Evolutionary conservation across 1,284 basidiomycete species (phyloP), one percentile per base, ranked within the genome.

Genomic region (Papiliotrema nemorosa): DNA sequence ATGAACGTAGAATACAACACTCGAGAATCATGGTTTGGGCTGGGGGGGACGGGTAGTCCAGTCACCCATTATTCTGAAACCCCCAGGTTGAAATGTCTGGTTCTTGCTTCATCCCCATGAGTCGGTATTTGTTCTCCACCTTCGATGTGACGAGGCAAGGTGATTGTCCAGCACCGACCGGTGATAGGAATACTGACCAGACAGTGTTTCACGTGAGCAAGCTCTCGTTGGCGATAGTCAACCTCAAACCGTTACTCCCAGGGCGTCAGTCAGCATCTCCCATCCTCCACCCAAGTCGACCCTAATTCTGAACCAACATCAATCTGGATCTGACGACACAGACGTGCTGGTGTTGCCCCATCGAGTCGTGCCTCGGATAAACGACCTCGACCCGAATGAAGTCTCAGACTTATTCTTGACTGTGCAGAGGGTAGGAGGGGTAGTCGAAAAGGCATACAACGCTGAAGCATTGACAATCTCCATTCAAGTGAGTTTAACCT

Each of bases 241-340:
- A 96, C 70, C 81, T 94, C 56, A 94, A 91, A 65, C 91, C 92
- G 1, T 84, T 96, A 57, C 84, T 94, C 10, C 90, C 90, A 21
- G 91, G 91, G 39, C 90, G 90, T 93, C 70, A 76, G 90, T 80
- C 4, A 14, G 10, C n/a, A n/a, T n/a, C 25, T 35, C 34, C 9
- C 29, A 24, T 18, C 44, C n/a, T 51, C 43, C 10, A n/a, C 24
- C 14, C 36, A 12, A 13, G 21, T 24, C 12, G 6, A 44, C 39
- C 16, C 41, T 26, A 18, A 24, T 29, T 16, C 34, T 6, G n/a
- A n/a, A n/a, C n/a, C n/a, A n/a, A n/a, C n/a, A 18, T 16, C n/a
- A 3, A 22, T 25, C 26, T n/a, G 44, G 35, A 34, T 25, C 47
- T 48, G 37, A 42, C 37, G 14, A n/a, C 24, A 14, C 21, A 94